A percentile compares a stretch with the other conserved stretches of the same genome.
These are phyloP conservation scores for Leptographium radiaticola DNA, from an alignment of 2,329 filamentous ascomycete species.

Conservation along the genomic window DNA sequence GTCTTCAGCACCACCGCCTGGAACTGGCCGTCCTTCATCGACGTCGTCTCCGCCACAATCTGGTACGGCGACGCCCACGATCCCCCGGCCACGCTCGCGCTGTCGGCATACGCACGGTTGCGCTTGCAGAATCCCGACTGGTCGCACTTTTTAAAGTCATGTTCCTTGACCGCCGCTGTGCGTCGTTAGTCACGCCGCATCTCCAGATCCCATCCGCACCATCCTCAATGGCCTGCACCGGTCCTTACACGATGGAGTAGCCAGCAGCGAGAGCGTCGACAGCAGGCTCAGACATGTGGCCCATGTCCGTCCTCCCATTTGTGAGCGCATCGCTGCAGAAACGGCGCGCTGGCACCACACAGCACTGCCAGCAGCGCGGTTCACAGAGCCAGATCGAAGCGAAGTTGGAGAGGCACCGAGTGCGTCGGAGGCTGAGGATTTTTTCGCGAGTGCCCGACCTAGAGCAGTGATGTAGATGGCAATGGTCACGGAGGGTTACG, in stretches of 20 bases:
- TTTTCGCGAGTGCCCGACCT: neutral
- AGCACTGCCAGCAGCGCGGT: conserved; percentile 2
- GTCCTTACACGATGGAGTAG: conserved; percentile 51
- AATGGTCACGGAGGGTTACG: neutral
- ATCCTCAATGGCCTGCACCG: conserved; percentile 12
- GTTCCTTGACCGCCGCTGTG: conserved; percentile 75
- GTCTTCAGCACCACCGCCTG: conserved; percentile 74
- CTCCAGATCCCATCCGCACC: neutral
- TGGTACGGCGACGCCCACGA: conserved; percentile 72
- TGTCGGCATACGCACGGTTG: conserved; percentile 80
- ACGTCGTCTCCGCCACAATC: conserved; percentile 57
- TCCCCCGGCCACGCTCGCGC: conserved; percentile 48
- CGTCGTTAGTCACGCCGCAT: neutral
- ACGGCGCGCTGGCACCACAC: conserved; percentile 6
- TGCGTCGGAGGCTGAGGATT: neutral
- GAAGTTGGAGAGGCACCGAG: neutral
- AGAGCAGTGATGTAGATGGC: neutral
- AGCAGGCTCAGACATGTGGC: conserved; percentile 49
- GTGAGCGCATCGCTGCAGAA: conserved; percentile 32
- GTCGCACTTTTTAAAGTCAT: conserved; percentile 93
- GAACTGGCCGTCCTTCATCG: conserved; percentile 68
- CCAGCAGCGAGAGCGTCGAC: conserved; percentile 36
- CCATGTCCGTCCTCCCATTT: conserved; percentile 46
- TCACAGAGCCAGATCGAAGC: neutral
- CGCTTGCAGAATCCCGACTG: conserved; percentile 97